Conservation (phyloP, 1,139 yeast genomes). For the Hyphopichia khmerensis region DNA sequence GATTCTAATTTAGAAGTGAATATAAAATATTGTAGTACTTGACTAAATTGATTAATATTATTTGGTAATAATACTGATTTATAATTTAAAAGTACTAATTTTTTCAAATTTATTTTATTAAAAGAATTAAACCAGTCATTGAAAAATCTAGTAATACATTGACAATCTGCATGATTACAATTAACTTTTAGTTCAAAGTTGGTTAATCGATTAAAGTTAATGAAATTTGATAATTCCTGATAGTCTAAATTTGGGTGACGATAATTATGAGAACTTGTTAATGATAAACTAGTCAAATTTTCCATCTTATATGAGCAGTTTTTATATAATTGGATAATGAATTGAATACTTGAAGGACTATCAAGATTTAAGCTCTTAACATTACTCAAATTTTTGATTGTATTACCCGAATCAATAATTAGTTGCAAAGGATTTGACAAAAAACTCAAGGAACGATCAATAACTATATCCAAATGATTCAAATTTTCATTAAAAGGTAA, state of each 20-base stretch:
- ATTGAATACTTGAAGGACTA: conserved; percentile 18
- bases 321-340: conserved; percentile 7
- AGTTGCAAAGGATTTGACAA: background rate
- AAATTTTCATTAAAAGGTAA: conserved; percentile 19
- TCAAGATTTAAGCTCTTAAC: conserved; percentile 16
- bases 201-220: conserved; percentile 15
- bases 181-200: conserved; percentile 23
- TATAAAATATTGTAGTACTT: conserved; percentile 13
- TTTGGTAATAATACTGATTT: conserved; percentile 18
- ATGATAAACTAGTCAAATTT: conserved; percentile 15
- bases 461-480: conserved; percentile 18
- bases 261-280: conserved; percentile 19
- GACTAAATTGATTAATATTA: conserved; percentile 21
- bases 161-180: conserved; percentile 17
- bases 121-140: conserved; percentile 12
- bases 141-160: conserved; percentile 22
- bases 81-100: conserved; percentile 22
- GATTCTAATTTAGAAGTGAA: conserved; percentile 9
- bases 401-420: background rate
- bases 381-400: conserved; percentile 10
- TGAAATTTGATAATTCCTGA: conserved; percentile 11
- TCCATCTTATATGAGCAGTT: conserved; percentile 1
- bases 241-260: conserved; percentile 14
- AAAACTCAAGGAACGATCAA: conserved; percentile 9
- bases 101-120: conserved; percentile 10